These are phyloP conservation scores for Pleochaeta shiraiana DNA, from an alignment of 2,329 filamentous ascomycete genomes.

Conservation along the genomic window DNA sequence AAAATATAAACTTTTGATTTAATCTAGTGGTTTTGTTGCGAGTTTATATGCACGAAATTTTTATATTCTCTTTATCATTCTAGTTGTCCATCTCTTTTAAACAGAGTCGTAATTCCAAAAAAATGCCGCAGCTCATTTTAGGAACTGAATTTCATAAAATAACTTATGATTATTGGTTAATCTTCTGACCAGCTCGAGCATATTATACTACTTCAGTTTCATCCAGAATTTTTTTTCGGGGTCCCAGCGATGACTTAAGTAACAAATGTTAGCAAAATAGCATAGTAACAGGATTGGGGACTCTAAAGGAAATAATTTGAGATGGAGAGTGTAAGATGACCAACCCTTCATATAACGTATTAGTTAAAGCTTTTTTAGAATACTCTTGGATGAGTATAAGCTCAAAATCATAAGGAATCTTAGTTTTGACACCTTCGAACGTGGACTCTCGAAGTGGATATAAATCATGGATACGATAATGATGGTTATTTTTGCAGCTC, in stretches of 20 bases:
- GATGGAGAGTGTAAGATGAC: slow-evolving; percentile 14
- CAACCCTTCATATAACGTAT: slow-evolving; percentile 39
- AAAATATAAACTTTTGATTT: too few relatives aligned
- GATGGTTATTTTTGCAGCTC: slow-evolving; percentile 64
- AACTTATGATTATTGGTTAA: too few relatives aligned
- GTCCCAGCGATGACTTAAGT: slow-evolving; percentile 35
- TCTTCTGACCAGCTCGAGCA: too few relatives aligned
- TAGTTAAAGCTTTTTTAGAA: slow-evolving; percentile 33
- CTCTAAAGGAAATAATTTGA: slow-evolving; percentile 3
- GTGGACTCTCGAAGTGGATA: slow-evolving; percentile 53
- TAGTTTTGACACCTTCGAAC: slow-evolving; percentile 52
- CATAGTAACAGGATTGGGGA: slow-evolving; percentile 8
- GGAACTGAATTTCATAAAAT: too few relatives aligned
- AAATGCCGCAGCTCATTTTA: too few relatives aligned
- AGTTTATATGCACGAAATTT: too few relatives aligned
- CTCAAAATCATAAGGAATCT: slow-evolving; percentile 47
- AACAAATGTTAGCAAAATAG: slow-evolving; percentile 4
- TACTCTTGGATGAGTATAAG: slow-evolving; percentile 45
- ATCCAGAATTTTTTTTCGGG: slow-evolving; percentile 36
- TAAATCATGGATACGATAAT: slow-evolving; percentile 46
- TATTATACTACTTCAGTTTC: too few relatives aligned
- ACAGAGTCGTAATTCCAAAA: too few relatives aligned
- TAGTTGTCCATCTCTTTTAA: too few relatives aligned
- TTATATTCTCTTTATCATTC: too few relatives aligned
- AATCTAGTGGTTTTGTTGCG: too few relatives aligned